Evolutionary conservation across 805 yeast genomes (phyloP).

Genomic region (Ogataea pini): DNA sequence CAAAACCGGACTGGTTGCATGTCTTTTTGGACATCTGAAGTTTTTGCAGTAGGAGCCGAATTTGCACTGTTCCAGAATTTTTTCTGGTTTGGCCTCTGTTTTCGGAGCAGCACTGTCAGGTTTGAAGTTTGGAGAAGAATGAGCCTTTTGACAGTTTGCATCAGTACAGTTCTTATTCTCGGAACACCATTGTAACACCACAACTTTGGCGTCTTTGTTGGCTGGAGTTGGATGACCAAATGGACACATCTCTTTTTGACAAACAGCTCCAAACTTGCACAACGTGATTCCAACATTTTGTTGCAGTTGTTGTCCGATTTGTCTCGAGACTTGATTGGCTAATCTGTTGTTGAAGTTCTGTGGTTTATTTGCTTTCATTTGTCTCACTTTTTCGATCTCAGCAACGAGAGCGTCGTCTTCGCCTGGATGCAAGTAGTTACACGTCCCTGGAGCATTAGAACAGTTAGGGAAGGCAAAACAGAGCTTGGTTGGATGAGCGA

Average conservation of each 20-base stretch:
- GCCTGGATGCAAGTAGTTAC: conserved; percentile 80
- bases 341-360: conserved; percentile 28
- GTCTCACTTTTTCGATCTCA: conserved; percentile 62
- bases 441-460: conserved; percentile 76
- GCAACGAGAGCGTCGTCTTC: conserved; percentile 76
- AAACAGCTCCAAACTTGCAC: conserved; percentile 76
- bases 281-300: conserved; percentile 47
- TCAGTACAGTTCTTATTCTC: conserved; percentile 66
- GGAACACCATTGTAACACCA: conserved; percentile 73
- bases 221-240: conserved; percentile 93
- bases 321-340: conserved; percentile 36
- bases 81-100: conserved; percentile 37
- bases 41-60: conserved; percentile 78
- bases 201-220: conserved; percentile 69
- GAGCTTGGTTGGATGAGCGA: conserved; percentile 76
- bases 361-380: conserved; percentile 22
- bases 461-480: conserved; percentile 80
- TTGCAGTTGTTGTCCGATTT: conserved; percentile 36
- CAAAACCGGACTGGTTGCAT: conserved; percentile 68
- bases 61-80: conserved; percentile 77
- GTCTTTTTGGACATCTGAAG: conserved; percentile 78
- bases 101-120: conserved; percentile 25
- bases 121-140: conserved; percentile 67
- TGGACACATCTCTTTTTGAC: conserved; percentile 79
- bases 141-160: conserved; percentile 68